phyloP scores from a whole-genome alignment of 352 stramenopile species.

The Phytophthora pistaciae region DNA sequence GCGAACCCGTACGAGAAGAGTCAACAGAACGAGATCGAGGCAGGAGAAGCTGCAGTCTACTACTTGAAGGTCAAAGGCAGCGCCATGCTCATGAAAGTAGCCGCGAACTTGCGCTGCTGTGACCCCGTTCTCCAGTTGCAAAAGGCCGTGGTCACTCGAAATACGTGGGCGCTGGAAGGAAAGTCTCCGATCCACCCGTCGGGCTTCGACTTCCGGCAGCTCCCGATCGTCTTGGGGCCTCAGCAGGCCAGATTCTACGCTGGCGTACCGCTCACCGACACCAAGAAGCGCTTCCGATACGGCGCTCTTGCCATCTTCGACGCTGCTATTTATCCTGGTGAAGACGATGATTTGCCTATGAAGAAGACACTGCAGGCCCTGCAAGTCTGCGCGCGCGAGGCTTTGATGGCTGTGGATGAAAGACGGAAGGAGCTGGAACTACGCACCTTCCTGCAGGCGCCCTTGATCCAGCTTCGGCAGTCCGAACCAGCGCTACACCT shows the following conservation, averaged over 20 bases:
- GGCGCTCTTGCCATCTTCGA: conserved; percentile 81
- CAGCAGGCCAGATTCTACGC: conserved; percentile 82
- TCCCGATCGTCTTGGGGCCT: conserved; percentile 74
- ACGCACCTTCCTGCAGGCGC: conserved; percentile 57
- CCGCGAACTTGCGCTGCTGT: conserved; percentile 72
- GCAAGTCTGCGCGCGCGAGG: conserved; percentile 43
- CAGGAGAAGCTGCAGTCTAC: conserved; percentile 23
- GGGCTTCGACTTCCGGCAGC: conserved; percentile 58
- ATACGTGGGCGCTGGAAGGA: conserved; percentile 41
- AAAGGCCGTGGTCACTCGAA: conserved; percentile 55
- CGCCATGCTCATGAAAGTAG: conserved; percentile 64
- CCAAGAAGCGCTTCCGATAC: conserved; percentile 48
- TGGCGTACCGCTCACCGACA: conserved; percentile 64
- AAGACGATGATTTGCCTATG: conserved; percentile 53
- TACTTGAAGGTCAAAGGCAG: conserved; percentile 61
- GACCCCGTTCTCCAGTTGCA: conserved; percentile 64
- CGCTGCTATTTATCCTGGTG: conserved; percentile 35
- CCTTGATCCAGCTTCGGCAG: conserved; percentile 54
- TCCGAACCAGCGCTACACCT: conserved; percentile 55
- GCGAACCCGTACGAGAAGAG: conserved; percentile 12
- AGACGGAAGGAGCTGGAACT: conserved; percentile 60
- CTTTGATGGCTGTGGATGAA: conserved; percentile 50
- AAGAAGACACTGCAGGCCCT: conserved; percentile 42
- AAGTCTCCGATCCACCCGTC: conserved; percentile 34
- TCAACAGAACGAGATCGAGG: conserved; percentile 26